phyloP scores from a whole-genome alignment of 805 yeast genomes.

The Zygoascus bituminiphila region DNA sequence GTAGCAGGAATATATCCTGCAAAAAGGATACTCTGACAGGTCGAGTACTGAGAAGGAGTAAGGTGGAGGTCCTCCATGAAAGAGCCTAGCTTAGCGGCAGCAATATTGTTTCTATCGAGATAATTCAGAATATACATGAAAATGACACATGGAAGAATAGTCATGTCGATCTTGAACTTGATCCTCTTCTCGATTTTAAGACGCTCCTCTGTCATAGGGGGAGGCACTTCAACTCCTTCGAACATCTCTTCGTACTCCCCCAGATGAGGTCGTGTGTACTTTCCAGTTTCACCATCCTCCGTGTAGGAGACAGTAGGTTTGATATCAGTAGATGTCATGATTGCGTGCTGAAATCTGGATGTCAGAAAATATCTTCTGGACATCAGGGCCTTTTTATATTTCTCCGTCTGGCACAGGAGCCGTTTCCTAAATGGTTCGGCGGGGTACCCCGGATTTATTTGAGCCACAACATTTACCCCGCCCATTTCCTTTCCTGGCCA shows the following conservation, averaged over 20 bases:
- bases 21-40: constrained; percentile 49
- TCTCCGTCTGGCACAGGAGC: background rate
- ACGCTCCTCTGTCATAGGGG: constrained; percentile 35
- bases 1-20: constrained; percentile 53
- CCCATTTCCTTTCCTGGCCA: too few species aligned
- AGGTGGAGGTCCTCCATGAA: constrained; percentile 43
- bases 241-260: constrained; percentile 14
- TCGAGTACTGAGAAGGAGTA: constrained; percentile 49
- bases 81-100: constrained; percentile 52
- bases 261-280: constrained; percentile 9
- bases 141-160: constrained; percentile 48
- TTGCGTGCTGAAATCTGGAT: background rate
- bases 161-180: constrained; percentile 45
- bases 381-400: background rate
- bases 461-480: too few species aligned
- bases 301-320: constrained; percentile 1
- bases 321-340: background rate
- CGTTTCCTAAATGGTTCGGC: too few species aligned
- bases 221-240: constrained; percentile 19
- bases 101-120: constrained; percentile 49
- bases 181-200: constrained; percentile 36
- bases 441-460: background rate
- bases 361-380: background rate
- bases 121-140: constrained; percentile 53
- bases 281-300: constrained; percentile 1